Base-by-base conservation (phyloP, 2,329 filamentous ascomycete genomes). In the Exserohilum rostratum region DNA sequence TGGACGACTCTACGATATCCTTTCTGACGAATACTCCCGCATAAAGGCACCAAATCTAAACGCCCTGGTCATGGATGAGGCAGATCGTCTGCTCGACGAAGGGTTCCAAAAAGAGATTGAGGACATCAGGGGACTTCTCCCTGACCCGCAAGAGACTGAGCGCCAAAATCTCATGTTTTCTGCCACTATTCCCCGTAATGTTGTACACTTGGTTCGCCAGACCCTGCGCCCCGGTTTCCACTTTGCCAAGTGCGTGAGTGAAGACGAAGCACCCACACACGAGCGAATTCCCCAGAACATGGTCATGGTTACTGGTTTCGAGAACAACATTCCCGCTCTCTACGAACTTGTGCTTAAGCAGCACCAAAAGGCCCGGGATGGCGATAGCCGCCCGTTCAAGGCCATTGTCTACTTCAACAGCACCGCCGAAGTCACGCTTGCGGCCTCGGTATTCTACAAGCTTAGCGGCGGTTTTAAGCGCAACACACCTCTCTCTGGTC, bases 121-220 rank as follows among this genome's bases (percentile, higher is more conserved):
- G 31, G 71, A 79, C 15, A 80, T 83, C 65, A 77, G 77, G 66
- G 65, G 65, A 11, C 61, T 75, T 31, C 68, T 97, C 9, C 93
- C 93, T 3, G 77, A 83, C 42, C 82, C 83, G 6, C 66, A 73
- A 0, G 76, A 87, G 47, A 85, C 88, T 56, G 82, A 89, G 49
- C 87, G 93, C 45, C 95, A 99, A 76, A 97, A 93, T 6, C 86
- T 99, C 67, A 88, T 99, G 76, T 97, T 96, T 75, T 98, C 93
- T 12, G 95, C 95, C 39, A 99, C 95, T 10, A 90, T 99, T 29
- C 91, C 93, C 40, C 83, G 84, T 55, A 86, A 92, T 59, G 93
- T 99, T 39, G 87, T 96, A 63, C 78, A 83, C 38, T 84, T 98
- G 44, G 93, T 96, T 35, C 85, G 88, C 55, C 77, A 80, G 62